Conservation (phyloP, 495 filamentous ascomycete species). For the Filosporella fistucella region DNA sequence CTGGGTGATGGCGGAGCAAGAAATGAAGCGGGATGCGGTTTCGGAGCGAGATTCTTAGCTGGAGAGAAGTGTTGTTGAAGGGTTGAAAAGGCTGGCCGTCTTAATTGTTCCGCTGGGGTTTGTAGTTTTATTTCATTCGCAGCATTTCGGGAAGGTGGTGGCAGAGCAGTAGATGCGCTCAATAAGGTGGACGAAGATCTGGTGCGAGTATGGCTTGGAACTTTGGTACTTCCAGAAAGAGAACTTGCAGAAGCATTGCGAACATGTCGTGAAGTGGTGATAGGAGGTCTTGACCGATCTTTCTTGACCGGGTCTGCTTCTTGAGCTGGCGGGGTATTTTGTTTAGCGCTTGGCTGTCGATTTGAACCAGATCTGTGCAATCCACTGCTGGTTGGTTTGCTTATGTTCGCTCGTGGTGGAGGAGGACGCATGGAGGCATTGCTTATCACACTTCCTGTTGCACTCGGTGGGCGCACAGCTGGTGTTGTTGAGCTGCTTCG, state of each 20-base stretch:
- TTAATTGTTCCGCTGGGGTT: constrained; percentile 25
- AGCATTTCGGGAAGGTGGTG: constrained; percentile 29
- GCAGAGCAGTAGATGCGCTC: constrained; percentile 36
- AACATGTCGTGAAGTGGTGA: constrained; percentile 19
- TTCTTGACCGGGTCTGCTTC: constrained; percentile 20
- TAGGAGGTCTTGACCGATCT: constrained; percentile 21
- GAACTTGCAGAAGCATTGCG: constrained; percentile 19
- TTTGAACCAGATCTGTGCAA: constrained; percentile 15
- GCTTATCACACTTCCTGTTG: constrained; percentile 12
- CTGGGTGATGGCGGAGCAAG: constrained; percentile 47
- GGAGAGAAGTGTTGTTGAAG: constrained; percentile 69
- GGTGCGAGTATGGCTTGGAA: constrained; percentile 19
- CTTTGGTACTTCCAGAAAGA: constrained; percentile 2
- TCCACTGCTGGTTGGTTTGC: constrained; percentile 8
- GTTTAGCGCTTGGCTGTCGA: constrained; percentile 9
- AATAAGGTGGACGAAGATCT: constrained; percentile 32
- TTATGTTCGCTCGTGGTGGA: constrained; percentile 11
- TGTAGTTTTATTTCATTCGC: constrained; percentile 20
- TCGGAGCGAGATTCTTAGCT: constrained; percentile 50
- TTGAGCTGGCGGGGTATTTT: not conserved
- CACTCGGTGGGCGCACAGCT: constrained; percentile 8
- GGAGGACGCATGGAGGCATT: constrained; percentile 20
- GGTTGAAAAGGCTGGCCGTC: constrained; percentile 55
- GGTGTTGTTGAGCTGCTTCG: constrained; percentile 14
- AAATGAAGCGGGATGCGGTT: constrained; percentile 49